phyloP scores from a whole-genome alignment of 192 early-diverging fungal species.

The Chytriomyces sp. region DNA sequence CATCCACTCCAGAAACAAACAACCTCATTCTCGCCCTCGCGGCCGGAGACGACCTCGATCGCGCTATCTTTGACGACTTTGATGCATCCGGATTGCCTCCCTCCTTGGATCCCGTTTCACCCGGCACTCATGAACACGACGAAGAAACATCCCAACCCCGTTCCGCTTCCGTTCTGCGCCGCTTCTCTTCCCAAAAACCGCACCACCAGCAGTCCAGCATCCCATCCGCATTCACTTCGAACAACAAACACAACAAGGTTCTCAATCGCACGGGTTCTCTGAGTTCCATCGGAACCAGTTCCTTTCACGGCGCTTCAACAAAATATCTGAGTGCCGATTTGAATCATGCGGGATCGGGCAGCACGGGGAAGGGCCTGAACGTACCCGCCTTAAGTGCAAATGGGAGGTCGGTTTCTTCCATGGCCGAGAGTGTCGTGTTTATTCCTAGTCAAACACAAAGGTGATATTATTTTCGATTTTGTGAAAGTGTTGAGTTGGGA shows the following conservation, averaged over 20 bases:
- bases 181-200: background rate
- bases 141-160: background rate
- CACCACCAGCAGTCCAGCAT: background rate
- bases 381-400: too few species aligned
- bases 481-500: background rate
- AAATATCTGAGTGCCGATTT: background rate
- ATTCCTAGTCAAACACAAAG: background rate
- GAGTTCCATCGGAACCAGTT: too few species aligned
- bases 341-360: too few species aligned
- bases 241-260: background rate
- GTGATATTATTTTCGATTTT: background rate
- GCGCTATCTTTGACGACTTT: background rate
- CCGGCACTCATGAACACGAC: background rate
- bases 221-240: background rate
- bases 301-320: too few species aligned
- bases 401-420: too few species aligned
- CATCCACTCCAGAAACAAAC: slow-evolving; percentile 18
- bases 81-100: background rate
- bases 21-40: slow-evolving; percentile 15
- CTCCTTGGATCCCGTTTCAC: too few species aligned
- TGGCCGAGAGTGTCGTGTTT: background rate
- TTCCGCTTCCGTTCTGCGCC: background rate
- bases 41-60: background rate
- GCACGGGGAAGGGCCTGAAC: too few species aligned
- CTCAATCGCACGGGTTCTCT: too few species aligned